Evolutionary conservation across 2,329 filamentous ascomycete genomes (phyloP), one percentile per base, ranked within the genome.

Genomic region (Talaromyces verruculosus): DNA sequence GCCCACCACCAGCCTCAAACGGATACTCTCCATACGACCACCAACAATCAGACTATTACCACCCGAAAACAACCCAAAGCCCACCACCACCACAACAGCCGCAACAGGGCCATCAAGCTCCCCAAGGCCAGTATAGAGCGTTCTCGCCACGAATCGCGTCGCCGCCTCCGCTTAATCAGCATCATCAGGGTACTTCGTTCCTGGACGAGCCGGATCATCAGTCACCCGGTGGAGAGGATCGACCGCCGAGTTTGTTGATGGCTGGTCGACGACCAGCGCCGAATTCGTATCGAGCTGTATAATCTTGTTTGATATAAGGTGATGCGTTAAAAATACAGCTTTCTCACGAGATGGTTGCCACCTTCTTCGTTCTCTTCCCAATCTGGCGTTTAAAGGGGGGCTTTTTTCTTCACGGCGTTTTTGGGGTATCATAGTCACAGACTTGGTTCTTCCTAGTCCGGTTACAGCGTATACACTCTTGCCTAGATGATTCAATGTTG

Each of bases 201-300:
- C 41, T 58, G n/a, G 57, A 61, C 37, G 51, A 60, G 28, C 59
- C 58, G 8, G 66, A 57, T 8, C 35, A 61, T 59, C 49, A 61
- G 7, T 41, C 41, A 1, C 37, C 35, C 15, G 22, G 25, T 5
- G 25, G 45, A 3, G 60, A 72, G 35, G 72, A 74, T 66, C 72
- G 77, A 67, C 77, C 78, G 41, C 78, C 79, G 10, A 80, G 75
- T 74, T 69, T 80, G 39, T 68, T 80, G 64, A 76, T 79, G 67
- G 77, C 75, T 64, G 79, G 78, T 17, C 74, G 77, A 62, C 76
- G 76, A 64, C 76, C 78, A 11, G 73, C 71, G 7, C 69, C 71
- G 43, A 77, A 78, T 53, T 75, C 74, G 30, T 77, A 70, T 59
- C 72, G 75, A 63, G 72, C 78, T 69, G 72, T 80, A 57, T 78